Base-by-base conservation (phyloP, 2,329 filamentous ascomycete genomes). In the Pseudogymnoascus sp. region DNA sequence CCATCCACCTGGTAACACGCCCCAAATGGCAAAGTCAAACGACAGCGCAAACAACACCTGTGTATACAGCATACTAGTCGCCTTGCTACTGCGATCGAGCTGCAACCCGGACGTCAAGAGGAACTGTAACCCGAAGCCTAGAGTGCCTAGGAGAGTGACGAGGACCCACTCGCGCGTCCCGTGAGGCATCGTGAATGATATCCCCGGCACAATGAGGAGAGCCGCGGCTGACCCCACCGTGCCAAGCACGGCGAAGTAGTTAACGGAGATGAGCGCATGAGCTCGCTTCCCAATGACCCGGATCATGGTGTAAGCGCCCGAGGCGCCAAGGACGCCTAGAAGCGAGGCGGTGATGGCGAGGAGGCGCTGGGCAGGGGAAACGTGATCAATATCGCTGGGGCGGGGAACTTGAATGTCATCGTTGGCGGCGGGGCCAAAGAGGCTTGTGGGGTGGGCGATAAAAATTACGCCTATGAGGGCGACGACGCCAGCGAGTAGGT, bases 51-150 rank as follows among this genome's bases (percentile, higher is more conserved):
- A 90, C 2, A 90, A 72, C 81, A 90, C 86, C 71, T 88, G 85
- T 36, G 81, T 85, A 69, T 90, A 90, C 1, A 87, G 75, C 85
- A 89, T 88, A 4, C 84, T 86, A 4, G 83, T 80, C 0, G 76
- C 78, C 8, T 69, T 69, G 33, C 65, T 71, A 15, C 67, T 71
- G 38, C 63, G 68, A 55, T 73, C 71, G n/a, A 70, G 55, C 42
- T 81, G 77, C 60, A 97, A 75, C 0, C 91, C 92, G 0, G 86
- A 82, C 0, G 92, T 95, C 29, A 95, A 77, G n/a, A 95, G 79
- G 67, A 92, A 92, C 80, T 96, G 92, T 81, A 94, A 87, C 12
- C 88, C 73, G 70, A 96, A 94, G 0, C 92, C 92, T 65, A 87
- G 85, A 0, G 85, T 70, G 0, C 90, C 90, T 2, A 96, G 76